Evolutionary conservation across 164 flowering plant genomes (phyloP), one percentile per base, ranked within the genome.

Genomic region (Chimonanthus praecox): DNA sequence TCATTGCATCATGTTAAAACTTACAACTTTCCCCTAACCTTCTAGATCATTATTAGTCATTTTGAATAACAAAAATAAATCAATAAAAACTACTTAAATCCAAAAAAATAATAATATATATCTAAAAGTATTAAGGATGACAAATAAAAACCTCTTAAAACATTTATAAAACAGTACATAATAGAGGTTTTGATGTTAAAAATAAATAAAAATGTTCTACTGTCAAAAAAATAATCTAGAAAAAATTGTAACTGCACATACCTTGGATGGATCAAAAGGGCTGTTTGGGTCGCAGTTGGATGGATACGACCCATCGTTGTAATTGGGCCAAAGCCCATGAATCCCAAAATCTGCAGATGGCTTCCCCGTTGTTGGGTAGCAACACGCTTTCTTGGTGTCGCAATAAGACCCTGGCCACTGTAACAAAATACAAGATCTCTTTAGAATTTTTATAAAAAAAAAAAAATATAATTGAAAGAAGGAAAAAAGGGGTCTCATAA

Each of bases 281-380:
- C 67, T 79, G 49, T 70, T 51, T 7, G 80, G 65, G 20, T 83
- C 83, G 61, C 89, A 86, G 70, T 79, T 76, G n/a, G 81, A 78
- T 1, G 89, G 87, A 58, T 80, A 83, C 0, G 82, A 77, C 4
- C 87, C 89, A 43, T 81, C 83, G 2, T 82, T 69, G 81, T 76
- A 75, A 49, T 83, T 80, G 4, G 88, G 90, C 90, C 88, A 86
- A 15, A 87, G 82, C 0, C 87, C 88, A 71, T 83, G 81, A 58
- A 87, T 78, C 63, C 84, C 72, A 73, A 87, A 85, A 81, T 82
- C 83, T 11, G 88, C 67, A 8, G 63, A 82, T 3, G 85, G 84
- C 76, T 84, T 82, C 60, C 88, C 85, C 16, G 90, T 72, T 43
- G 69, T 78, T 5, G 84, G 85, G 72, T 81, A 85, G 80, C 87